These are phyloP conservation scores for Komagataella pastoris DNA, from an alignment of 805 yeast genomes.

Conservation along the genomic window DNA sequence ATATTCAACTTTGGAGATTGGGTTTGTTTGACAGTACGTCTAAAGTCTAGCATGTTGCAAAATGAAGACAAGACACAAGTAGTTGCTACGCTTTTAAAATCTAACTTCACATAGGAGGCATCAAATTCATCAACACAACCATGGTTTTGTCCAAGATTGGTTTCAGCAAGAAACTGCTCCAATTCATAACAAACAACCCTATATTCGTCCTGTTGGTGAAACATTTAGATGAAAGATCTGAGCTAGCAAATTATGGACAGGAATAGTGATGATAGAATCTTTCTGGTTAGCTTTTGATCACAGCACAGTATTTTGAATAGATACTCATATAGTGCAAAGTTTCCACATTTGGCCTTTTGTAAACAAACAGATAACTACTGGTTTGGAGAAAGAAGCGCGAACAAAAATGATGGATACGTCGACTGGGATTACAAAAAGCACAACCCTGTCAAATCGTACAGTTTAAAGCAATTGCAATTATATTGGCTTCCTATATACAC, in stretches of 20 bases:
- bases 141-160: not conserved
- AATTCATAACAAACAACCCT: not conserved
- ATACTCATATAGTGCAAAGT: not conserved
- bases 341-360: not conserved
- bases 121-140: not conserved
- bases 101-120: not conserved
- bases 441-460: no score
- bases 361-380: not conserved
- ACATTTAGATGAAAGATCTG: not conserved
- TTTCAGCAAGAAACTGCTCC: not conserved
- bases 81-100: not conserved
- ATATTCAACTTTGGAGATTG: slow-evolving; percentile 4
- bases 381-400: not conserved
- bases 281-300: not conserved
- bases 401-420: not conserved
- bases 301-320: not conserved
- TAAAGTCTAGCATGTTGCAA: not conserved
- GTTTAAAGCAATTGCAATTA: no score
- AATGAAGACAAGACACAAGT: not conserved
- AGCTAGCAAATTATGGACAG: not conserved
- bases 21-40: not conserved
- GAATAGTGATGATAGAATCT: not conserved
- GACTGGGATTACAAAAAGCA: no score
- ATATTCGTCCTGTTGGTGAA: not conserved
- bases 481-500: not conserved